These are phyloP conservation scores for Fusarium secorum DNA, from an alignment of 2,329 filamentous ascomycete species.

Conservation along the genomic window DNA sequence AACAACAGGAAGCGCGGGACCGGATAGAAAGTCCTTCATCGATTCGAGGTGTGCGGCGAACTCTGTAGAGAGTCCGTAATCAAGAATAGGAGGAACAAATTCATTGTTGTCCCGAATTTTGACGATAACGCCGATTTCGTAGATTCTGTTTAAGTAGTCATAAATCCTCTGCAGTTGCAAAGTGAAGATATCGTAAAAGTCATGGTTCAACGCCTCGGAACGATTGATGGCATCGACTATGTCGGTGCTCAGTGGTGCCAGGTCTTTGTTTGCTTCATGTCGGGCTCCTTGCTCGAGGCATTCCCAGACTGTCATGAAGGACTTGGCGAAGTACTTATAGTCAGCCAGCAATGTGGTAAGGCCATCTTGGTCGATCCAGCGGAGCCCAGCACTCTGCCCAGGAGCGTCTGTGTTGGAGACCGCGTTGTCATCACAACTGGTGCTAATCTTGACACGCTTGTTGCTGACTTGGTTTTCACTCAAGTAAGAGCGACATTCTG, in stretches of 20 bases:
- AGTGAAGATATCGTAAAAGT: slow-evolving; percentile 36
- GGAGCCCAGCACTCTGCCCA: slow-evolving; percentile 7
- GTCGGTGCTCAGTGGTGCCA: slow-evolving; percentile 33
- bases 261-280: slow-evolving; percentile 38
- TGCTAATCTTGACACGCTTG: slow-evolving; percentile 42
- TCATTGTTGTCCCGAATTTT: slow-evolving; percentile 38
- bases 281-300: slow-evolving; percentile 27
- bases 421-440: slow-evolving; percentile 12
- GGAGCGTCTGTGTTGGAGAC: background rate
- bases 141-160: slow-evolving; percentile 36
- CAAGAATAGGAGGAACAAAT: slow-evolving; percentile 36
- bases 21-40: slow-evolving; percentile 41
- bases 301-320: slow-evolving; percentile 33
- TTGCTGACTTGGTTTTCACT: slow-evolving; percentile 33
- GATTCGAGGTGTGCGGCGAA: slow-evolving; percentile 27
- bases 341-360: slow-evolving; percentile 35
- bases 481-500: slow-evolving; percentile 38
- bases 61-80: slow-evolving; percentile 30
- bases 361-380: slow-evolving; percentile 41
- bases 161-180: slow-evolving; percentile 33
- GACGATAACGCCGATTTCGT: slow-evolving; percentile 42
- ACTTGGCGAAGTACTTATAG: slow-evolving; percentile 36
- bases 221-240: slow-evolving; percentile 37
- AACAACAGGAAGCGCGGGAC: slow-evolving; percentile 38
- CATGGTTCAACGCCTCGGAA: slow-evolving; percentile 15